Evolutionary conservation across 2,329 filamentous ascomycete genomes (phyloP), one percentile per base, ranked within the genome.

Genomic region (Raffaelea ambrosiae): DNA sequence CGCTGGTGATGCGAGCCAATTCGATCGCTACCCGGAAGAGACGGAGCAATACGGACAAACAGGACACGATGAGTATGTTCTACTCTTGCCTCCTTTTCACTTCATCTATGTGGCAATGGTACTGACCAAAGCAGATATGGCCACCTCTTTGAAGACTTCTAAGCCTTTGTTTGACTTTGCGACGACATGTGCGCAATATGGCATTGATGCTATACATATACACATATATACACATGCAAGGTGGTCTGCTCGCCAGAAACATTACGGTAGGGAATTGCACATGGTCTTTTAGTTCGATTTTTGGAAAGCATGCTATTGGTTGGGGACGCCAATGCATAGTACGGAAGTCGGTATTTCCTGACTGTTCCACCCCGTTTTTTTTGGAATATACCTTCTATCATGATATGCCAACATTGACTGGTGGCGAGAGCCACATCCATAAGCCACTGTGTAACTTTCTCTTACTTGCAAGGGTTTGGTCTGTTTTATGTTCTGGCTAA

Each of bases 11-110:
- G 88, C 93, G 45, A 96, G 90, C 68, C 87, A 96, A 66, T 98
- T 98, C 62, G 93, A 98, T 69, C 88, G 90, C 65, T 98, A 98
- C 66, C 90, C 93, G 2, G 93, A 98, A 67, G 93, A 98, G 66
- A 88, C 87, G 40, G 93, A 98, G 66, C 81, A 84, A 62, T 98
- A 98, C 63, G 93, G 93, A 36, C 71, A 77, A 56, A 70, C 69
- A 47, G 89, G 88, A 41, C 74, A 83, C 54, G 91, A 97, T 67
- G 84, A 88, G 91, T 96, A 76, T 72, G 91, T 86, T 48, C 41
- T 23, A 48, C n/a, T n/a, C n/a, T n/a, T n/a, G 14, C 42, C 50
- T 46, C 22, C 44, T 31, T 31, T 38, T 3, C 39, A 10, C 47
- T 9, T 36, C 3, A 26, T n/a, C 11, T 33, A 20, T 16, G 14